Evolutionary conservation across 1,284 basidiomycete species (phyloP).

Genomic region (Leccinum holopus): DNA sequence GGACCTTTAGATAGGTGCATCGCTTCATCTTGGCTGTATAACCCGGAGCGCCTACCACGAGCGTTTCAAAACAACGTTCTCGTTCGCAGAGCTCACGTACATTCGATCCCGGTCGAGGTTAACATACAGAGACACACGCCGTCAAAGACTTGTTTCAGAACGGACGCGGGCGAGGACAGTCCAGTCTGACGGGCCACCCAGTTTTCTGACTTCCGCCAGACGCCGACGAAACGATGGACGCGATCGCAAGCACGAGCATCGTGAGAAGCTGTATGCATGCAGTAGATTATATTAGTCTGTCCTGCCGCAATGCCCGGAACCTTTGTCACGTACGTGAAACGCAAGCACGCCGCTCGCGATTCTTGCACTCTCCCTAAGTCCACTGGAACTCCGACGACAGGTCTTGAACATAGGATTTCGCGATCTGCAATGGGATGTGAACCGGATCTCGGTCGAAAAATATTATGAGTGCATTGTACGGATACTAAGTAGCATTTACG

Average conservation of each 20-base stretch:
- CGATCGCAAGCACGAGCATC: conserved; percentile 45
- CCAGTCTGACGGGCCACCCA: conserved; percentile 46
- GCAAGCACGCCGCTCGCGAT: conserved; percentile 55
- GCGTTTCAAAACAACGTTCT: conserved; percentile 2
- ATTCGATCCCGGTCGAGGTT: conserved; percentile 69
- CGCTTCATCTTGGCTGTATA: conserved; percentile 60
- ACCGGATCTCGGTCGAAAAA: neutral
- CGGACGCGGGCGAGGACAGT: conserved; percentile 27
- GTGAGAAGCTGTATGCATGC: conserved; percentile 41
- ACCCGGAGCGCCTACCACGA: conserved; percentile 53
- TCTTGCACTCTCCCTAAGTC: conserved; percentile 60
- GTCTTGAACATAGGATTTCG: neutral
- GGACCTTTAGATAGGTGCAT: conserved; percentile 52
- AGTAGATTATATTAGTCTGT: conserved; percentile 7
- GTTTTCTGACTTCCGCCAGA: conserved; percentile 50
- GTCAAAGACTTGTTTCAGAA: conserved; percentile 53
- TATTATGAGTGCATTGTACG: neutral
- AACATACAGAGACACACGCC: conserved; percentile 69
- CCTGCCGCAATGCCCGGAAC: neutral
- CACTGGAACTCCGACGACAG: conserved; percentile 21
- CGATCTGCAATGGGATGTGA: neutral
- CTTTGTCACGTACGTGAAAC: conserved; percentile 50
- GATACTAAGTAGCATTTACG: neutral
- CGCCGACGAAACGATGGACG: conserved; percentile 51
- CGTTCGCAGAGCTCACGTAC: conserved; percentile 34